phyloP scores from a whole-genome alignment of 805 yeast genomes.

The Metschnikowia borealis region DNA sequence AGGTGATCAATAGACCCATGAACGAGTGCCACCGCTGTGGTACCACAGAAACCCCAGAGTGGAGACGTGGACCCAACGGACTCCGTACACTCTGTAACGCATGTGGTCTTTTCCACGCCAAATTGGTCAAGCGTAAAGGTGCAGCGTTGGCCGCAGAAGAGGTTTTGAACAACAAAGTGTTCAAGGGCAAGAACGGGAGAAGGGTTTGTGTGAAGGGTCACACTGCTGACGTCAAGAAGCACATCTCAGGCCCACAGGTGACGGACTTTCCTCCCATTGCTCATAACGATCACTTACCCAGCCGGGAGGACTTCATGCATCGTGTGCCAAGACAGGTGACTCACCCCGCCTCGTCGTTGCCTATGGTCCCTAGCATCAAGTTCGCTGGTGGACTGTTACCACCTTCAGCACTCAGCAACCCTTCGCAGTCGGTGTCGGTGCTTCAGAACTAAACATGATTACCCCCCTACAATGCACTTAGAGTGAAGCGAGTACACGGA shows the following conservation, averaged over 20 bases:
- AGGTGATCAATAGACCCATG: conserved; percentile 19
- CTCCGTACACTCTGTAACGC: conserved; percentile 44
- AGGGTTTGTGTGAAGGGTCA: conserved; percentile 33
- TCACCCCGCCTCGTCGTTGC: not conserved
- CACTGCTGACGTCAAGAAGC: conserved; percentile 3
- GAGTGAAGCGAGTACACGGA: not conserved
- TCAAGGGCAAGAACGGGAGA: conserved; percentile 43
- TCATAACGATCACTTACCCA: not conserved
- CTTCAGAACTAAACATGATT: not conserved
- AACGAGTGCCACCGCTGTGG: conserved; percentile 44
- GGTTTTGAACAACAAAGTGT: conserved; percentile 40
- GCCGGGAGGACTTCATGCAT: not conserved
- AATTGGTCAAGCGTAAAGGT: conserved; percentile 30
- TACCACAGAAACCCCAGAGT: conserved; percentile 44
- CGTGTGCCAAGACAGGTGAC: not conserved
- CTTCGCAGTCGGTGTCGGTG: conserved; percentile 2
- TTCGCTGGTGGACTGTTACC: not conserved
- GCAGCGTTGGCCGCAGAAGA: conserved; percentile 32
- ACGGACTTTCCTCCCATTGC: conserved; percentile 12
- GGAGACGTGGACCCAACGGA: conserved; percentile 44
- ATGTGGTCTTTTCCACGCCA: conserved; percentile 42
- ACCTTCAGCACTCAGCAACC: conserved; percentile 1
- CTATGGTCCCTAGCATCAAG: not conserved
- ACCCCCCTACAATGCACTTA: not conserved
- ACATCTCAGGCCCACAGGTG: conserved; percentile 4